Percentiles rank a stretch among this genome's conserved stretches.
phyloP scores from a whole-genome alignment of 495 filamentous ascomycete species.

The Neurospora sp. region DNA sequence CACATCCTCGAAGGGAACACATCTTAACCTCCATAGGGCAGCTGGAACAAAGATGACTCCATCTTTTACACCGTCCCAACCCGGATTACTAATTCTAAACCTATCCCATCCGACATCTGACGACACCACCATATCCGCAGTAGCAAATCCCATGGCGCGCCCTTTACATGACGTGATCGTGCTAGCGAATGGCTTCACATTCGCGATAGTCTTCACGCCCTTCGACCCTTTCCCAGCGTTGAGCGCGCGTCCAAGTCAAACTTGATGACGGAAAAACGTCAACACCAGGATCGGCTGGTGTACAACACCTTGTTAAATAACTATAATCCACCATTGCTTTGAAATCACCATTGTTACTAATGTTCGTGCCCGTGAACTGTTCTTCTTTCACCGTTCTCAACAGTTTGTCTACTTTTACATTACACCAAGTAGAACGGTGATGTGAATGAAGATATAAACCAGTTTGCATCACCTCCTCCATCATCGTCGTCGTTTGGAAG shows the following conservation, averaged over 20 bases:
- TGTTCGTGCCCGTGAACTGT: not conserved
- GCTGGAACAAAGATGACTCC: not conserved
- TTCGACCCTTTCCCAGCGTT: not conserved
- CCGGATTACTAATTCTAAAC: not conserved
- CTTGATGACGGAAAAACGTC: not conserved
- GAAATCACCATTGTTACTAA: not conserved
- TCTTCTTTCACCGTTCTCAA: not conserved
- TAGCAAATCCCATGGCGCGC: not conserved
- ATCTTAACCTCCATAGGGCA: not conserved
- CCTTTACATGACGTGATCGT: slow-evolving; percentile 9
- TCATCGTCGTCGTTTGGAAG: not conserved
- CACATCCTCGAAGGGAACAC: not conserved
- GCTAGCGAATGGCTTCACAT: slow-evolving; percentile 1
- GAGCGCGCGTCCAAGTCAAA: not conserved
- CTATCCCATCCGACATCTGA: not conserved
- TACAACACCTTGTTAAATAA: not conserved
- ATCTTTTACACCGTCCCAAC: not conserved
- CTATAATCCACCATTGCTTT: not conserved
- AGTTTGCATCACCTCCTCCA: not conserved
- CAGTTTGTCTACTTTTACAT: too few relatives aligned
- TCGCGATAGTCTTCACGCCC: not conserved
- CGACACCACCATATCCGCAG: not conserved
- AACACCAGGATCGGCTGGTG: not conserved
- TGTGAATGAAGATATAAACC: not conserved
- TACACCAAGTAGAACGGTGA: too few relatives aligned